Evolutionary conservation across 2,329 filamentous ascomycete genomes (phyloP).

Genomic region (Apiospora saccharicola): DNA sequence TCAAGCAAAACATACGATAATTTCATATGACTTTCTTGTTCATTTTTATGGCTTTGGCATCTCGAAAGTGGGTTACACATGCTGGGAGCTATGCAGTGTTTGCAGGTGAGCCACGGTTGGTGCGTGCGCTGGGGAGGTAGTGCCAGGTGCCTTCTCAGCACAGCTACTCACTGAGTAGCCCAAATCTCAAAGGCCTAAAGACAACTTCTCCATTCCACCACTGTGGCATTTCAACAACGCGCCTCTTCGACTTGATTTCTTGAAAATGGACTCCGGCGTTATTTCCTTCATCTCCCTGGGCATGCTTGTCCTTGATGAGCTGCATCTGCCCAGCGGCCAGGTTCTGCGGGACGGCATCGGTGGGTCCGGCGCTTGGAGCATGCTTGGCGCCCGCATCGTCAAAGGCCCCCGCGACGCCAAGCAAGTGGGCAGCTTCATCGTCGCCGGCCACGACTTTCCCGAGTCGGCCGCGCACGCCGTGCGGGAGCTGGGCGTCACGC

Average conservation of each 20-base stretch:
- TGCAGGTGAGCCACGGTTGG: too few species aligned
- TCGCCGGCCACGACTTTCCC: conserved; percentile 31
- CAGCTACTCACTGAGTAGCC: too few species aligned
- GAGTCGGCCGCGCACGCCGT: background rate
- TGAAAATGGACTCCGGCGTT: background rate
- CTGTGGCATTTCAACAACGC: too few species aligned
- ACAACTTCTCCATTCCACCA: background rate
- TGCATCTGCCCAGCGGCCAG: conserved; percentile 37
- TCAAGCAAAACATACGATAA: too few species aligned
- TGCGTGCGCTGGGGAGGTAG: too few species aligned
- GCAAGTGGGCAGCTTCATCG: conserved; percentile 27
- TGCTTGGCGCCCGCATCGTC: conserved; percentile 29
- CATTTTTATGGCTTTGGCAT: too few species aligned
- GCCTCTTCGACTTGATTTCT: too few species aligned
- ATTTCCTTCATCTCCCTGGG: conserved; percentile 42
- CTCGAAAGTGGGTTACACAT: too few species aligned
- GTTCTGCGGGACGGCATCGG: conserved; percentile 40
- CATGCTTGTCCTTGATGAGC: conserved; percentile 45
- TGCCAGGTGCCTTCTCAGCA: too few species aligned
- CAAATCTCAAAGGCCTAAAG: too few species aligned
- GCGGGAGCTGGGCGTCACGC: conserved; percentile 23
- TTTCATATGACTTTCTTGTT: too few species aligned
- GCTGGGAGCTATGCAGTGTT: too few species aligned
- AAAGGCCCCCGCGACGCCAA: background rate
- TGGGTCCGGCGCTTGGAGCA: conserved; percentile 42